These are phyloP conservation scores for Phytophthora cajani DNA, from an alignment of 352 stramenopile genomes.

Conservation along the genomic window DNA sequence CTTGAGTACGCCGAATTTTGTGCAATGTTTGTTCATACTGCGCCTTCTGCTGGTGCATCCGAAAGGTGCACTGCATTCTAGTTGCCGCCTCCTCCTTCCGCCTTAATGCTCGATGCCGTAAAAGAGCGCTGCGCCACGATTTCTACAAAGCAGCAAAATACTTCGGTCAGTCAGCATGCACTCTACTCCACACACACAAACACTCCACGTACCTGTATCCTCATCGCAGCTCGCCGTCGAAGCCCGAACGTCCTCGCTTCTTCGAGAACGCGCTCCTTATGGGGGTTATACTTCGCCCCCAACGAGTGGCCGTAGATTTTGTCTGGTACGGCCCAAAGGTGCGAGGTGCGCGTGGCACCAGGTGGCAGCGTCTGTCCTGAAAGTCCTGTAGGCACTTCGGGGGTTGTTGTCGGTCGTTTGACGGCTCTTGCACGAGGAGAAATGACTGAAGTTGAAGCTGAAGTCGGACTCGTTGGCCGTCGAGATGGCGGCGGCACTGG, in stretches of 20 bases:
- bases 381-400: constrained; percentile 40
- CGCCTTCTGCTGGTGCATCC: constrained; percentile 33
- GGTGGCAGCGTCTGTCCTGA: constrained; percentile 48
- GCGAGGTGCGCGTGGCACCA: constrained; percentile 57
- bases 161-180: neutral
- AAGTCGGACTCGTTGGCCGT: constrained; percentile 9
- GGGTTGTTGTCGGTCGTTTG: constrained; percentile 49
- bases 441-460: constrained; percentile 6
- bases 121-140: constrained; percentile 30
- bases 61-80: constrained; percentile 34
- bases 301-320: constrained; percentile 54
- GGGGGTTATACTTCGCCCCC: constrained; percentile 51
- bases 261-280: constrained; percentile 53
- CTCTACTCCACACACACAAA: neutral
- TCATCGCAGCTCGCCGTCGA: constrained; percentile 49
- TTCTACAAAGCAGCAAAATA: constrained; percentile 17
- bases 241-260: constrained; percentile 57
- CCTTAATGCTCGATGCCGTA: constrained; percentile 18
- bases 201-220: constrained; percentile 56
- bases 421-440: constrained; percentile 48
- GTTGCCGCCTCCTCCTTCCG: constrained; percentile 32
- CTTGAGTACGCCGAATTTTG: constrained; percentile 36
- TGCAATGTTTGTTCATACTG: constrained; percentile 25
- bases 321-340: constrained; percentile 47
- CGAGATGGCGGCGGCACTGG: constrained; percentile 33